Base-by-base conservation (phyloP, 2,329 filamentous ascomycete species). In the Tolypocladium ovalisporum region DNA sequence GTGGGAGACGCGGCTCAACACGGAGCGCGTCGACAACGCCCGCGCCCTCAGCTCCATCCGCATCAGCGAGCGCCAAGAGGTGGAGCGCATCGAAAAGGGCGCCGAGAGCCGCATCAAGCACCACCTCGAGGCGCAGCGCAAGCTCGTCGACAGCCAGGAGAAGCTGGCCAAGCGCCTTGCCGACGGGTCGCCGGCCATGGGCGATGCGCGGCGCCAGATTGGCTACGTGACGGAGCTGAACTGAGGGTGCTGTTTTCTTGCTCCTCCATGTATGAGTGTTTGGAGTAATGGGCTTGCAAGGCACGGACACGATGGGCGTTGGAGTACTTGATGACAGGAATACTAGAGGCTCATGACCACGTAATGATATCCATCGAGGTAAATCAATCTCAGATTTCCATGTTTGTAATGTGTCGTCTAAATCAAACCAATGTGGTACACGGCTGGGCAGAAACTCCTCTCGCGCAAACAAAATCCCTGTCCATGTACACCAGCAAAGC, bases 211-310 rank as follows among this genome's bases (percentile, higher is more conserved):
- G 62, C 73, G 76, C 60, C 78, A 81, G 70, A 79, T 83, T 70
- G 81, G 81, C n/a, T 83, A 75, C 61, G 73, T 84, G 36, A 76
- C 76, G 53, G 80, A 83, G 70, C 58, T 82, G 64, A 75, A 75
- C 59, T 79, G 15, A 47, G 44, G 7, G 24, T 15, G 12, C 7
- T 12, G 12, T 27, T 44, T 4, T 12, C 27, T 40, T 22, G 19
- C 44, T 19, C 12, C 4, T 52, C 4, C 4, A 22, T 34, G 19
- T n/a, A 22, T 8, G 17, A 13, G 13, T 35, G n/a, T 13, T 34
- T 35, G 10, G 47, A 22, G 47, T 12, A 22, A 2, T 9, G 29
- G 29, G 6, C 44, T 19, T 34, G 47, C n/a, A 27, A 24, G 27
- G 10, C 7, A 51, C n/a, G 47, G 13, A 34, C 17, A 34, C 17